phyloP scores from a whole-genome alignment of 2,329 filamentous ascomycete genomes.

The Magnaporthales sp. region DNA sequence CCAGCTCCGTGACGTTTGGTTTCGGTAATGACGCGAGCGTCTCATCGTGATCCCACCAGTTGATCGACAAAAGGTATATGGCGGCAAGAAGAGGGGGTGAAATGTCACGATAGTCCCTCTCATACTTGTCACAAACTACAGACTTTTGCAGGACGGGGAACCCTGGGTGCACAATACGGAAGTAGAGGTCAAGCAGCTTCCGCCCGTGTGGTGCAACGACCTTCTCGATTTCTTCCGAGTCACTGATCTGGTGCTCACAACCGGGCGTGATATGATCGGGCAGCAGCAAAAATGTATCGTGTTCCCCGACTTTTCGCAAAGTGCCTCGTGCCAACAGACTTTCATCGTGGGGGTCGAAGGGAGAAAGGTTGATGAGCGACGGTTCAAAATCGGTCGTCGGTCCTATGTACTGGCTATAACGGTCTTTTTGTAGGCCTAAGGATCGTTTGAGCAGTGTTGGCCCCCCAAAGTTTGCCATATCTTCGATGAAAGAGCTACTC shows the following conservation, averaged over 20 bases:
- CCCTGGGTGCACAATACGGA: slow-evolving; percentile 49
- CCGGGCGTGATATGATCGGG: slow-evolving; percentile 66
- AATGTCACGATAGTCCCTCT: slow-evolving; percentile 46
- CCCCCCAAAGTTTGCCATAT: slow-evolving; percentile 62
- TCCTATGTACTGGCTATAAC: slow-evolving; percentile 77
- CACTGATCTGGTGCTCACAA: slow-evolving; percentile 59
- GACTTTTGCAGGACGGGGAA: slow-evolving; percentile 53
- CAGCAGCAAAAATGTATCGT: slow-evolving; percentile 73
- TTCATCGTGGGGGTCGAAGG: slow-evolving; percentile 75
- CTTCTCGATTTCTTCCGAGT: slow-evolving; percentile 61
- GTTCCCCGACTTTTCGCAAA: slow-evolving; percentile 66
- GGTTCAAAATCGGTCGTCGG: slow-evolving; percentile 78
- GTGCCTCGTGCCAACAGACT: slow-evolving; percentile 61
- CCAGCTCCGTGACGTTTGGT: slow-evolving; percentile 27
- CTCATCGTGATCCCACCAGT: slow-evolving; percentile 52
- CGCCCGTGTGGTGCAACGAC: slow-evolving; percentile 55
- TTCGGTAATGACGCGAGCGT: slow-evolving; percentile 36
- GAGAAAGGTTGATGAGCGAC: slow-evolving; percentile 71
- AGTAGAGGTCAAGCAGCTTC: slow-evolving; percentile 58
- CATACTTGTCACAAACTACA: slow-evolving; percentile 54
- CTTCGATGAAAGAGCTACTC: slow-evolving; percentile 56
- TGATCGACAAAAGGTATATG: slow-evolving; percentile 53
- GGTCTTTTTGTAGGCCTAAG: slow-evolving; percentile 67
- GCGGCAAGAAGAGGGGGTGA: slow-evolving; percentile 50
- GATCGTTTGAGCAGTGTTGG: slow-evolving; percentile 59